phyloP scores from a whole-genome alignment of 768 basidiomycete species.

The Hydnomerulius pinastri region DNA sequence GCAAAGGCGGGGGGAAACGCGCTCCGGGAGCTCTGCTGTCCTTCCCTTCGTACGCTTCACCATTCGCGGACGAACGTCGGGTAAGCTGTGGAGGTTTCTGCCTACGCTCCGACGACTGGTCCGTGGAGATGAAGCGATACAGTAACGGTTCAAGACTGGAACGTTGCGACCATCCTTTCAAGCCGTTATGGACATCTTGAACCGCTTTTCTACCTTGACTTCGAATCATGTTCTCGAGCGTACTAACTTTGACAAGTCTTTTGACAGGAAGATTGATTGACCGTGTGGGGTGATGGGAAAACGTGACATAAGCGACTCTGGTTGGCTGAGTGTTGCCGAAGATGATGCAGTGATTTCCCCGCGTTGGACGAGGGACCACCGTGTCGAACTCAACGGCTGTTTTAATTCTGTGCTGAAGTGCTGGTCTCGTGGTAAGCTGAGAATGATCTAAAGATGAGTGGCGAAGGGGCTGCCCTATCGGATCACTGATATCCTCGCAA shows the following conservation, averaged over 20 bases:
- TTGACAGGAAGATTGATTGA: no score
- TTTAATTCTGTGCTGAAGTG: no score
- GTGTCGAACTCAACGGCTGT: no score
- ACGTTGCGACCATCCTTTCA: not conserved
- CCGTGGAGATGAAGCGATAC: constrained; percentile 6
- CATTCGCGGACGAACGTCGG: constrained; percentile 4
- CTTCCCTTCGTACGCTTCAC: not conserved
- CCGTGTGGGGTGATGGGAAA: not conserved
- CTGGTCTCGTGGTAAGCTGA: no score
- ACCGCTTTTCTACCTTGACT: constrained; percentile 9
- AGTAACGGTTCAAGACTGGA: not conserved
- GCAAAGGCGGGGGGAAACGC: constrained; percentile 8
- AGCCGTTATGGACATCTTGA: constrained; percentile 1
- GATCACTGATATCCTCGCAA: no score
- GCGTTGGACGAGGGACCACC: no score
- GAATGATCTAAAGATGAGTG: no score
- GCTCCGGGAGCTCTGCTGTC: not conserved
- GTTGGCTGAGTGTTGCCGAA: not conserved
- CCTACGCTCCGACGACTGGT: not conserved
- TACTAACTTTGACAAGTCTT: not conserved
- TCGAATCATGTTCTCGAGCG: constrained; percentile 6
- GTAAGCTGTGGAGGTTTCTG: not conserved
- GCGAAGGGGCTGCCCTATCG: no score
- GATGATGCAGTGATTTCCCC: no score
- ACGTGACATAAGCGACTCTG: not conserved